These are phyloP conservation scores for Salix dunnii DNA, from an alignment of 345 rosid genomes.

Conservation along the genomic window DNA sequence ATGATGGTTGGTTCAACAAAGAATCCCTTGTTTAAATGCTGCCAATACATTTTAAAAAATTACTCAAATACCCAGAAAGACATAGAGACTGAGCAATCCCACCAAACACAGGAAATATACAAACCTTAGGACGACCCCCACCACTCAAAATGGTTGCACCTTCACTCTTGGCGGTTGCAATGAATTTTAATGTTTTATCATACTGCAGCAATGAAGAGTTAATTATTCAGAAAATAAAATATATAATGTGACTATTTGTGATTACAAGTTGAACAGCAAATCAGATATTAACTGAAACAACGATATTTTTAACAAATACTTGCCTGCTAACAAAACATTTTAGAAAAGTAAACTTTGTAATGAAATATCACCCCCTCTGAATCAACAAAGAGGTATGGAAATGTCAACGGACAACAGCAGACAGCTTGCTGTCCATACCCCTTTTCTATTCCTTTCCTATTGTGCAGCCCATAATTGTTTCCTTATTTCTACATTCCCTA, in stretches of 20 bases:
- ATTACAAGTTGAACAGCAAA: neutral
- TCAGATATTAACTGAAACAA: neutral
- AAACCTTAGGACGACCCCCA: slow-evolving; percentile 79
- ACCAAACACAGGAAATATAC: slow-evolving; percentile 7
- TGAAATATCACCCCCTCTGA: neutral
- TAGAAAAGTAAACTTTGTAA: neutral
- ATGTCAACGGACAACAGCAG: too few relatives aligned
- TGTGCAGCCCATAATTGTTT: too few relatives aligned
- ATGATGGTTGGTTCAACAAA: slow-evolving; percentile 80
- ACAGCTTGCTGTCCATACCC: too few relatives aligned
- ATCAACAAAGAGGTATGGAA: neutral
- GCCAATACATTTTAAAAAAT: slow-evolving; percentile 22
- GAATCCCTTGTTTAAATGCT: slow-evolving; percentile 83
- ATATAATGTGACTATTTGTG: neutral
- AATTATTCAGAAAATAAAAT: neutral
- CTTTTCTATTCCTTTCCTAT: too few relatives aligned
- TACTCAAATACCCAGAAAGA: slow-evolving; percentile 11
- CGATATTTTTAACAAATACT: neutral
- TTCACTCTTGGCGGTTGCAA: slow-evolving; percentile 80
- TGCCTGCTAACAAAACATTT: neutral
- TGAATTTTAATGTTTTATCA: slow-evolving; percentile 65
- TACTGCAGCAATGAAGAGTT: slow-evolving; percentile 44
- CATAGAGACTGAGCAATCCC: slow-evolving; percentile 4
- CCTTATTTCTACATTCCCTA: too few relatives aligned
- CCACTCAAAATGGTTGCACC: slow-evolving; percentile 85